Percentiles rank a stretch among this genome's conserved stretches.
Evolutionary conservation across 106 monocot species (phyloP).

Genomic region (Acorus gramineus): DNA sequence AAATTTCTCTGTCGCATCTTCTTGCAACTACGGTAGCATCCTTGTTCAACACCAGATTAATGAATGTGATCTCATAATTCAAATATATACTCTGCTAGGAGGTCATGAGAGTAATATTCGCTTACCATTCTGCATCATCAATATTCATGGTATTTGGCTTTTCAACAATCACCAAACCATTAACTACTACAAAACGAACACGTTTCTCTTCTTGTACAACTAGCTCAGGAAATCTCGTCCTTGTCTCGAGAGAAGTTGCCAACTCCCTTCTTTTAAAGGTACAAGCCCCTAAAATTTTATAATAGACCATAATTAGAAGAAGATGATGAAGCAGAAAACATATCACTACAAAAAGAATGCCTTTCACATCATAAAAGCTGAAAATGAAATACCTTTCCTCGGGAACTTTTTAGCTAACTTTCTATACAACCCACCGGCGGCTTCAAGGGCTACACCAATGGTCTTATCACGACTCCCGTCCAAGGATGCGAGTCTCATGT

Average conservation of each 20-base stretch:
- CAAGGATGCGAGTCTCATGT: slow-evolving; percentile 55
- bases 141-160: slow-evolving; percentile 47
- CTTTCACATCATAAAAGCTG: neutral
- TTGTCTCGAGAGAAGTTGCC: slow-evolving; percentile 88
- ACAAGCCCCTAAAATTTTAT: slow-evolving; percentile 40
- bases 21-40: no score
- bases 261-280: slow-evolving; percentile 90
- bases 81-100: no score
- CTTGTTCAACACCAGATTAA: no score
- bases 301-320: neutral
- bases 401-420: slow-evolving; percentile 74
- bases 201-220: slow-evolving; percentile 91
- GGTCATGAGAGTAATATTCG: neutral
- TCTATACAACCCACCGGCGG: slow-evolving; percentile 89
- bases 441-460: slow-evolving; percentile 95
- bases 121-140: slow-evolving; percentile 86
- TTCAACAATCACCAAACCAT: slow-evolving; percentile 75
- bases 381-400: slow-evolving; percentile 44
- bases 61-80: no score
- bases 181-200: slow-evolving; percentile 91
- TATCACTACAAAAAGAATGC: no score
- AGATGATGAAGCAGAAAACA: neutral
- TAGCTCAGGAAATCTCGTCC: slow-evolving; percentile 82
- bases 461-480: slow-evolving; percentile 73
- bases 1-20: no score